phyloP scores from a whole-genome alignment of 306 rosid species.

The Styphnolobium japonicum region DNA sequence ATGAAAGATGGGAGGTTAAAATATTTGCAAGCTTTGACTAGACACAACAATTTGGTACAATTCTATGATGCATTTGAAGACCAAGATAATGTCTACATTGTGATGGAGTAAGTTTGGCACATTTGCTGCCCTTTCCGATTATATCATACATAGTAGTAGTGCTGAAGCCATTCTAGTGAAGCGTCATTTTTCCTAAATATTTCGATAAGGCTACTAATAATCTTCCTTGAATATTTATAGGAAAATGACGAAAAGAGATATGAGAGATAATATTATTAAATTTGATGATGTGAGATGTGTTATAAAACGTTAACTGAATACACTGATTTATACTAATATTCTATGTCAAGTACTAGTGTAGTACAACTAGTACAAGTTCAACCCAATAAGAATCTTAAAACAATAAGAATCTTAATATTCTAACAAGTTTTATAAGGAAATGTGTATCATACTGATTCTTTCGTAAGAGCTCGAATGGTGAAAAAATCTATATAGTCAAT shows the following conservation, averaged over 20 bases:
- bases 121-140: constrained; percentile 8
- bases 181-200: not conserved
- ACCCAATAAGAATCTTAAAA: too few species aligned
- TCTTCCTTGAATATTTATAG: not conserved
- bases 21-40: constrained; percentile 84
- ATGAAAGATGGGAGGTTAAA: constrained; percentile 69
- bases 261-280: too few species aligned
- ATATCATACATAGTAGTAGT: not conserved
- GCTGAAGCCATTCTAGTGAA: not conserved
- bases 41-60: constrained; percentile 79
- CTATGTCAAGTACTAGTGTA: too few species aligned
- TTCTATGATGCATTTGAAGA: constrained; percentile 97
- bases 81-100: constrained; percentile 93
- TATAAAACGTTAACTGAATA: too few species aligned
- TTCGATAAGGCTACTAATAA: not conserved
- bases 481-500: constrained; percentile 6
- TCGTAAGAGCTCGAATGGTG: not conserved
- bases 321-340: too few species aligned
- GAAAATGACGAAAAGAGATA: too few species aligned
- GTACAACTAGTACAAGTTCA: too few species aligned
- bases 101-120: constrained; percentile 65
- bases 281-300: too few species aligned
- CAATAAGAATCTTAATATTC: too few species aligned
- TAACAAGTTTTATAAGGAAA: not conserved
- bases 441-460: not conserved